A percentile compares a stretch with the other conserved stretches of the same genome.
These are phyloP conservation scores for Glycyrrhiza uralensis DNA, from an alignment of 306 rosid species.

Conservation along the genomic window DNA sequence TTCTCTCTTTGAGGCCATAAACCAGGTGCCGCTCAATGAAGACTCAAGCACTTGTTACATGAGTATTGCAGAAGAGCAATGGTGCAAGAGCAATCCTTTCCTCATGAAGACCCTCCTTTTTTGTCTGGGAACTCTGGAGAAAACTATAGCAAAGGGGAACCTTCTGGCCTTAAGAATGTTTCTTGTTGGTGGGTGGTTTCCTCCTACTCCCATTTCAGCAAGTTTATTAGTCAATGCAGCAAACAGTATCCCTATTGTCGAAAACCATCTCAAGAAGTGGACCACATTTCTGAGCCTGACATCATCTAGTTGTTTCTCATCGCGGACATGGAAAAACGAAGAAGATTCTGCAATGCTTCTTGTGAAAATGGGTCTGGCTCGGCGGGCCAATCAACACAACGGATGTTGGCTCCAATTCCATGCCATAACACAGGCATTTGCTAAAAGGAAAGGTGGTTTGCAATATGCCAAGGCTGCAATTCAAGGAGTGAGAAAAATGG, in stretches of 20 bases:
- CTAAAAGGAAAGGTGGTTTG: slow-evolving; percentile 63
- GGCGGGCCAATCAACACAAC: slow-evolving; percentile 41
- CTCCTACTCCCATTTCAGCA: slow-evolving; percentile 60
- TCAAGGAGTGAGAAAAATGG: slow-evolving; percentile 60
- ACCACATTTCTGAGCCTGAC: slow-evolving; percentile 37
- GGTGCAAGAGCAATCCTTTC: slow-evolving; percentile 66
- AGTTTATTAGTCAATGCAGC: slow-evolving; percentile 56
- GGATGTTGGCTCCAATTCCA: slow-evolving; percentile 82
- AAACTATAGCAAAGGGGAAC: slow-evolving; percentile 42
- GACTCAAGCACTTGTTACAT: slow-evolving; percentile 45
- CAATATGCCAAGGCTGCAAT: slow-evolving; percentile 62
- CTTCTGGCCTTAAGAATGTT: slow-evolving; percentile 68
- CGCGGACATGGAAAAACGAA: slow-evolving; percentile 65
- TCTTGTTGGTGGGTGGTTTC: slow-evolving; percentile 75
- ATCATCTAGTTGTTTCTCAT: slow-evolving; percentile 52
- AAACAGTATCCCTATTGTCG: slow-evolving; percentile 39
- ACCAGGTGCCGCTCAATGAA: slow-evolving; percentile 49
- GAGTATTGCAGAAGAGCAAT: slow-evolving; percentile 63
- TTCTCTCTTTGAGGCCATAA: slow-evolving; percentile 62
- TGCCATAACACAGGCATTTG: slow-evolving; percentile 61
- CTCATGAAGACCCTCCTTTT: slow-evolving; percentile 64
- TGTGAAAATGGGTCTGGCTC: slow-evolving; percentile 65
- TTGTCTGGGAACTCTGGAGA: slow-evolving; percentile 51
- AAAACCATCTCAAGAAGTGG: slow-evolving; percentile 55
- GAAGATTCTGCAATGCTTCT: slow-evolving; percentile 73